Percentiles rank a stretch among this genome's conserved stretches.
Conservation (phyloP, 148 eudicot genomes). For the Selenicereus undatus region DNA sequence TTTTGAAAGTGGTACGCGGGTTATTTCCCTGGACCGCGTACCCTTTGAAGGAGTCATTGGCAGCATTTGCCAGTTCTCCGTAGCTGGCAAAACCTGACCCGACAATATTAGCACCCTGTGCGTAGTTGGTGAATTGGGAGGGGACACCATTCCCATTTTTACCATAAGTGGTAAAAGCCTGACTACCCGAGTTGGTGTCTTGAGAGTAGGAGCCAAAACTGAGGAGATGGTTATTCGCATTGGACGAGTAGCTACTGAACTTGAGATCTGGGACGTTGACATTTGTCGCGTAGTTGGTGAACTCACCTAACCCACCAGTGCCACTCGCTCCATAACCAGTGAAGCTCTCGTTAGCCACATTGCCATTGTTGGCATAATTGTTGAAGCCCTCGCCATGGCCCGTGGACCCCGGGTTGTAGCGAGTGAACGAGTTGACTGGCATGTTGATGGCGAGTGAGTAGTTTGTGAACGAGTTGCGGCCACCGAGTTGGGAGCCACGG, state of each 20-base stretch:
- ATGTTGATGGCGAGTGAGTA: constrained; percentile 73
- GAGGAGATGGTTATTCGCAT: constrained; percentile 46
- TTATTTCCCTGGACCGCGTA: constrained; percentile 58
- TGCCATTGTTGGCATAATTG: constrained; percentile 56
- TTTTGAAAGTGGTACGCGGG: constrained; percentile 64
- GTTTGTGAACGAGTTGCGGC: constrained; percentile 61
- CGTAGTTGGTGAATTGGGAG: constrained; percentile 48
- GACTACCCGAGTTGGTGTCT: constrained; percentile 70
- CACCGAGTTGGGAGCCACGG: constrained; percentile 41
- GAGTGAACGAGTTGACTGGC: constrained; percentile 51
- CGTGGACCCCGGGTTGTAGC: constrained; percentile 54
- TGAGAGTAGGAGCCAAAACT: constrained; percentile 53
- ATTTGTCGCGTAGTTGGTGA: constrained; percentile 51
- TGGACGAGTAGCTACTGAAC: constrained; percentile 49
- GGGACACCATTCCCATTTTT: constrained; percentile 65
- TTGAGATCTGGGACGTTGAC: constrained; percentile 67
- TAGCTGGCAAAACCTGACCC: constrained; percentile 63
- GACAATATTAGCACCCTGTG: constrained; percentile 51
- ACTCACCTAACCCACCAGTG: constrained; percentile 74
- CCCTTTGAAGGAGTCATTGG: constrained; percentile 62
- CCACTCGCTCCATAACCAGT: constrained; percentile 49
- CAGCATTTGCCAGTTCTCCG: constrained; percentile 56
- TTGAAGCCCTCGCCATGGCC: constrained; percentile 61
- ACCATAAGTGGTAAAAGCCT: constrained; percentile 56
- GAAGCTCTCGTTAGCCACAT: constrained; percentile 64